Evolutionary conservation across 495 filamentous ascomycete species (phyloP).

Genomic region (Trichoderma reesei): DNA sequence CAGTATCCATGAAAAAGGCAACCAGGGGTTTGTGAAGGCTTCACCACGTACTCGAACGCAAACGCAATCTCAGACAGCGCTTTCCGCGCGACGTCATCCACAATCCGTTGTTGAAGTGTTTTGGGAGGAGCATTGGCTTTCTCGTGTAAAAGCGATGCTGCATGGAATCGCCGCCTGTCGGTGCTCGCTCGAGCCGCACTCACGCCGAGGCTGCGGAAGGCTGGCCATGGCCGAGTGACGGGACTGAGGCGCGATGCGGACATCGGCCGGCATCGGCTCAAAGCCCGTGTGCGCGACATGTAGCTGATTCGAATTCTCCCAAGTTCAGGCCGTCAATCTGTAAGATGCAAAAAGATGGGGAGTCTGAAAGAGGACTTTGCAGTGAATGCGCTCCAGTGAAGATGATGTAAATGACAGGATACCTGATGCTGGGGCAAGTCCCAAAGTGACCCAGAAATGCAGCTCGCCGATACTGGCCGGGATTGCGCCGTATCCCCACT

Average conservation of each 20-base stretch:
- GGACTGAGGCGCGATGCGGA: background rate
- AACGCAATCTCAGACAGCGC: constrained; percentile 14
- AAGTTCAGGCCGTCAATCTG: too few relatives aligned
- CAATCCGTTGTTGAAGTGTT: background rate
- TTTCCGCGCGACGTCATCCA: background rate
- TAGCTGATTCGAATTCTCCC: background rate
- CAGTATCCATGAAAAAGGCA: too few relatives aligned
- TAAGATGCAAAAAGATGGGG: too few relatives aligned
- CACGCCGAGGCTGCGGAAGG: background rate
- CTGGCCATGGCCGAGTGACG: background rate
- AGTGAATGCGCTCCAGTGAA: too few relatives aligned
- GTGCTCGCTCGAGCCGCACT: background rate
- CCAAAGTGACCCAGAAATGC: background rate
- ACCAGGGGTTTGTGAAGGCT: background rate
- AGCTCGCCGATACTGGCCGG: background rate
- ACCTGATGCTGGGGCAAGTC: background rate
- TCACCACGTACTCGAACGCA: constrained; percentile 27
- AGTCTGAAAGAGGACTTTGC: too few relatives aligned
- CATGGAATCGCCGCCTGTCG: background rate
- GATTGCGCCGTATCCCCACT: constrained; percentile 1
- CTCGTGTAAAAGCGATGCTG: constrained; percentile 14
- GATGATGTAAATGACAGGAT: background rate
- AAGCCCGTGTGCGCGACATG: background rate
- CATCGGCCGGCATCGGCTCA: background rate
- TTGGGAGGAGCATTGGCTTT: constrained; percentile 6